Evolutionary conservation across 495 filamentous ascomycete species (phyloP).

Genomic region (Hyaloscypha finlandica): DNA sequence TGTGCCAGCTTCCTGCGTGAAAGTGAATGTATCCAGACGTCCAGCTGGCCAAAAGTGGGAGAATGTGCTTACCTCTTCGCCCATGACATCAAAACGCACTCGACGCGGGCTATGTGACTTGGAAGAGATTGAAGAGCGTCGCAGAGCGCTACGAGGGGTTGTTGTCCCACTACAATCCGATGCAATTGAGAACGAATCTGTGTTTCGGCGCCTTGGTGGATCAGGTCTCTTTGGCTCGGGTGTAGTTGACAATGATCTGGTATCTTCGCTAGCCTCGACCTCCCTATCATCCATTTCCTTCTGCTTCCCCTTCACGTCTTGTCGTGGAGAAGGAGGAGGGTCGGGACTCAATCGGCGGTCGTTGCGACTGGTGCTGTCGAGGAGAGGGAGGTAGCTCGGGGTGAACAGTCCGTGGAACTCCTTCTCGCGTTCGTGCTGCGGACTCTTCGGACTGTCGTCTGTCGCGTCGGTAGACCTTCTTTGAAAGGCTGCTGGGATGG

Average conservation of each 20-base stretch:
- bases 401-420: constrained; percentile 64
- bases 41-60: background rate
- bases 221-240: constrained; percentile 21
- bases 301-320: constrained; percentile 6
- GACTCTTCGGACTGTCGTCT: constrained; percentile 35
- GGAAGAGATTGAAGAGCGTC: constrained; percentile 46
- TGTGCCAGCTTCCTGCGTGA: background rate
- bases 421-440: constrained; percentile 50
- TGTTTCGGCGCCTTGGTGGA: constrained; percentile 26
- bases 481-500: constrained; percentile 33
- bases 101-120: constrained; percentile 50
- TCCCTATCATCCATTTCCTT: constrained; percentile 24
- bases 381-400: constrained; percentile 58
- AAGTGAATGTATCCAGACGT: background rate
- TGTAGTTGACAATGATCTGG: constrained; percentile 22
- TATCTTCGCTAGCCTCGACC: constrained; percentile 24
- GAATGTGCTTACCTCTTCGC: constrained; percentile 39
- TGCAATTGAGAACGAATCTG: constrained; percentile 36
- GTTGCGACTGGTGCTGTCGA: constrained; percentile 46
- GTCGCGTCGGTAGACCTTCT: constrained; percentile 2
- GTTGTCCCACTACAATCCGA: constrained; percentile 42
- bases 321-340: constrained; percentile 19
- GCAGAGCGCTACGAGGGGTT: constrained; percentile 48
- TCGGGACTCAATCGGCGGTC: constrained; percentile 27
- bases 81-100: constrained; percentile 55